Evolutionary conservation across 768 basidiomycete genomes (phyloP), one percentile per base, ranked within the genome.

Genomic region (Guyanaporus albipodus): DNA sequence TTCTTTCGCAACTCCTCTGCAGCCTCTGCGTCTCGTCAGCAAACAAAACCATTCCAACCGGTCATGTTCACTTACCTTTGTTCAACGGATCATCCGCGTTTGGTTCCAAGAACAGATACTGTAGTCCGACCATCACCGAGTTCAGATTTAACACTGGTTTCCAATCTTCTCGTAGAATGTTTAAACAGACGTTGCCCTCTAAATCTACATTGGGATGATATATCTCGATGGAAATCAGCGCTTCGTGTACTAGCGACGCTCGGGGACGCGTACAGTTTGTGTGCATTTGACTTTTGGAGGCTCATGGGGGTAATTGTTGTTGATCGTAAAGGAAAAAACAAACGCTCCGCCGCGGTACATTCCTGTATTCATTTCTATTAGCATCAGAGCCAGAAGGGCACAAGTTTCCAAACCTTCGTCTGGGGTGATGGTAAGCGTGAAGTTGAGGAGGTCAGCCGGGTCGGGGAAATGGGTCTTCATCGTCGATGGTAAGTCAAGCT

Each of bases 141-240:
- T 93, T 97, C 42, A 99, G 76, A 68, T 97, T 98, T 35, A 99
- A 74, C 4, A 99, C 96, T 6, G 96, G 96, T 63, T 99, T 99
- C 96, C 96, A 99, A 71, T 99, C 96, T 73, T 99, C 96, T 64
- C 96, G 83, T 48, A 98, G 79, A 64, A 98, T 97, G 70, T 98
- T 98, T 58, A 99, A 68, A 73, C 96, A 99, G 37, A 99, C 95
- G 57, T 98, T 98, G 36, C 96, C 96, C 64, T 97, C 92, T 29
- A 96, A 78, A 67, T 99, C 96, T 42, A 99, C 86, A 61, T 99
- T 99, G 1, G 96, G 96, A 66, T 99, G 96, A 67, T 99, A 99
- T 63, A 98, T 97, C 95, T 98, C 54, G 41, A 31, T 22, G 21
- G 2, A 11, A 22, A 49, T 60, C 26, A 61, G 42, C 31, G 32